These are phyloP conservation scores for Thielaviopsis cerberus DNA, from an alignment of 2,329 filamentous ascomycete genomes.

Conservation along the genomic window DNA sequence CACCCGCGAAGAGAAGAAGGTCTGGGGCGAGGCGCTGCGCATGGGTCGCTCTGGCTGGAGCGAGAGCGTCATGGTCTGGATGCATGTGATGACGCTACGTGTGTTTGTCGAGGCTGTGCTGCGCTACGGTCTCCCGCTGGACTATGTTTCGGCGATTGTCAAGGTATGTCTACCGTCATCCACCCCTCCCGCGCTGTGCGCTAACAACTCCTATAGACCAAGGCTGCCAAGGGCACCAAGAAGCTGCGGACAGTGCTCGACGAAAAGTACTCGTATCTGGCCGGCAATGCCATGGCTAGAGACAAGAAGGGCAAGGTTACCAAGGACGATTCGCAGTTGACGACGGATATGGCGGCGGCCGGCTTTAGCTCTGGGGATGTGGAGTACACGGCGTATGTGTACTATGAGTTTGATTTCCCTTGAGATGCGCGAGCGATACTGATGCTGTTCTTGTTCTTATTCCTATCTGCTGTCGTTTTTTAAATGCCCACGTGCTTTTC, in stretches of 20 bases:
- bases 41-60: conserved; percentile 85
- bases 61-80: conserved; percentile 89
- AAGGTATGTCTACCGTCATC: conserved; percentile 39
- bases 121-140: conserved; percentile 77
- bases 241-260: conserved; percentile 69
- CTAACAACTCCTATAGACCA: neutral
- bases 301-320: conserved; percentile 86
- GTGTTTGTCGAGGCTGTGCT: conserved; percentile 98
- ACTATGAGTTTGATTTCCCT: conserved; percentile 78
- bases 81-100: conserved; percentile 74
- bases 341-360: conserved; percentile 67
- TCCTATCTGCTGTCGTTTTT: neutral
- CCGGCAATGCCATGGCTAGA: conserved; percentile 78
- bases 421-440: conserved; percentile 13
- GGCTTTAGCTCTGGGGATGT: conserved; percentile 49
- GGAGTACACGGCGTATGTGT: conserved; percentile 92
- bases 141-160: conserved; percentile 70
- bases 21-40: conserved; percentile 80
- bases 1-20: conserved; percentile 67
- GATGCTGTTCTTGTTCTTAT: neutral
- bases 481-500: neutral
- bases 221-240: conserved; percentile 56
- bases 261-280: conserved; percentile 72
- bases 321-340: conserved; percentile 67
- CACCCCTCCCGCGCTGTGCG: neutral